phyloP scores from a whole-genome alignment of 2,329 filamentous ascomycete genomes.

The Neonectria faginata region DNA sequence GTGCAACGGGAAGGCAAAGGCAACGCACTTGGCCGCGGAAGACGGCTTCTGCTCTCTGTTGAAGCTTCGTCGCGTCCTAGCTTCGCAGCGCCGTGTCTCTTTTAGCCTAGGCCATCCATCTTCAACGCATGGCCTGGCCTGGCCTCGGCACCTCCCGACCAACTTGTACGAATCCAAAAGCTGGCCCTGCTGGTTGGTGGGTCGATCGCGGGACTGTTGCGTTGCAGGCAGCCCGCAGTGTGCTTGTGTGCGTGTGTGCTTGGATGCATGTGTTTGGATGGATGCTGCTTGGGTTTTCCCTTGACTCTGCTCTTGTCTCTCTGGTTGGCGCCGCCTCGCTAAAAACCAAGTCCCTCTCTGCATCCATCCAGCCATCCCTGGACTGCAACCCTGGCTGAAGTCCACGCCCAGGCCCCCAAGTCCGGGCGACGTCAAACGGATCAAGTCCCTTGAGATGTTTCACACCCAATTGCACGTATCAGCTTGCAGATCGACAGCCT shows the following conservation, averaged over 20 bases:
- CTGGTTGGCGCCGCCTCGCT: not conserved
- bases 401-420: conserved; percentile 34
- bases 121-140: conserved; percentile 33
- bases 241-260: conserved; percentile 3
- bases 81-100: conserved; percentile 14
- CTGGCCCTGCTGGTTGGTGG: conserved; percentile 18
- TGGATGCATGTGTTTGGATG: no score
- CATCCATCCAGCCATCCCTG: conserved; percentile 23
- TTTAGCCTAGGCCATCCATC: conserved; percentile 23
- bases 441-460: conserved; percentile 39
- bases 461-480: conserved; percentile 39
- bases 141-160: conserved; percentile 44
- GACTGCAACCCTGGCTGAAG: conserved; percentile 37
- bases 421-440: conserved; percentile 33
- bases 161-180: conserved; percentile 4
- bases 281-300: no score
- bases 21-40: conserved; percentile 13
- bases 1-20: conserved; percentile 10
- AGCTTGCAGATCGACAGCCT: conserved; percentile 40
- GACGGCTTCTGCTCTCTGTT: conserved; percentile 12
- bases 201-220: conserved; percentile 31
- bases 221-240: conserved; percentile 12
- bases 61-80: conserved; percentile 23
- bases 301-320: not conserved
- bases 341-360: no score